Conservation (phyloP, 371 early-diverging fungal species). For the Saksenaea vasiformis region DNA sequence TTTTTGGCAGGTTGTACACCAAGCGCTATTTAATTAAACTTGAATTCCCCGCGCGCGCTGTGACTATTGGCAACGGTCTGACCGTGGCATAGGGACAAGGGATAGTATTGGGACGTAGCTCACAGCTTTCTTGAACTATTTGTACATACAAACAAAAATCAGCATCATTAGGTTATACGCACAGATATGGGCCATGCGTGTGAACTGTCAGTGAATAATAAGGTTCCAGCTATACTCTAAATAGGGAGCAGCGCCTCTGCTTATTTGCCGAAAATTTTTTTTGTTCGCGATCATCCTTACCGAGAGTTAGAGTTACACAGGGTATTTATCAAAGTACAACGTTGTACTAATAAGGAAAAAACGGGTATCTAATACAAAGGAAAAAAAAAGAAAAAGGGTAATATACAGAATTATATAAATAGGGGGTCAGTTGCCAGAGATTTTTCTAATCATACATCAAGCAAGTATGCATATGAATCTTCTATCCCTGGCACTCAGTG, state of each 20-base stretch:
- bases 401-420: not conserved
- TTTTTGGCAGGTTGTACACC: no score
- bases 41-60: no score
- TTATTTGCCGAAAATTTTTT: not conserved
- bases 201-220: not conserved
- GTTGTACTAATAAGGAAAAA: not conserved
- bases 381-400: no score
- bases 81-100: no score
- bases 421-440: not conserved
- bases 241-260: not conserved
- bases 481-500: not conserved
- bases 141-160: no score
- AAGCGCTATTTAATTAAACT: no score
- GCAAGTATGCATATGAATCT: not conserved
- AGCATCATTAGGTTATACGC: no score
- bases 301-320: not conserved
- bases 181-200: not conserved
- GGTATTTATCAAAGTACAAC: not conserved
- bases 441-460: not conserved
- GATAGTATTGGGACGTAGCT: no score
- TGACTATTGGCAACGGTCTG: no score
- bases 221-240: not conserved
- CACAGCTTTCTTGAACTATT: no score
- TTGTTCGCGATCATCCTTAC: not conserved
- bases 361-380: no score